Percentiles rank a stretch among this genome's conserved stretches.
Evolutionary conservation across 2,329 filamentous ascomycete species (phyloP).

Genomic region (Emmonsia crescens): DNA sequence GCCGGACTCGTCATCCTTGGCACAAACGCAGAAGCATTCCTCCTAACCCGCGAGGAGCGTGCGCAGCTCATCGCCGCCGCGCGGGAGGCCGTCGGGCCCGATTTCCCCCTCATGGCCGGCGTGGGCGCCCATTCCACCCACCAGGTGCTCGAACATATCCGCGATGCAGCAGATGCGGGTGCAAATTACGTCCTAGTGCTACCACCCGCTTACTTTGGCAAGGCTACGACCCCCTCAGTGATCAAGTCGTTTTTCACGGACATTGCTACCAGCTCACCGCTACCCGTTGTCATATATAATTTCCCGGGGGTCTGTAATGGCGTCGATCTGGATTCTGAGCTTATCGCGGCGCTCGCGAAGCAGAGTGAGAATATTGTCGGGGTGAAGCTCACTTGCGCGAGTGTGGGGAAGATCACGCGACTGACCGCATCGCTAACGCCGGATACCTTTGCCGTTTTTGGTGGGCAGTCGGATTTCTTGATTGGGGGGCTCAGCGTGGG

Average conservation of each 20-base stretch:
- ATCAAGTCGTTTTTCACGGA: slow-evolving; percentile 51
- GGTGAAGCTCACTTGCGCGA: slow-evolving; percentile 55
- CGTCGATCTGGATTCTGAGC: slow-evolving; percentile 56
- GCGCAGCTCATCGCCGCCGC: slow-evolving; percentile 47
- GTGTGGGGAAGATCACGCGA: slow-evolving; percentile 50
- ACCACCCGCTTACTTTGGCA: slow-evolving; percentile 55
- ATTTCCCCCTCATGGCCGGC: slow-evolving; percentile 52
- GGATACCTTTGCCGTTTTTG: slow-evolving; percentile 55
- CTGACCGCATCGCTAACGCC: slow-evolving; percentile 43
- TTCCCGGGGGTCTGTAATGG: slow-evolving; percentile 60
- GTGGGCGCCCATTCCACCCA: slow-evolving; percentile 54
- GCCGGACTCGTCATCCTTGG: slow-evolving; percentile 45
- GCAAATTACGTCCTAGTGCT: slow-evolving; percentile 53
- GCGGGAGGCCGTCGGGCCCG: slow-evolving; percentile 41
- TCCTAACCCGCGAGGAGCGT: slow-evolving; percentile 50
- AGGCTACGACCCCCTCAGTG: slow-evolving; percentile 47
- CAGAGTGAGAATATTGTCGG: slow-evolving; percentile 46
- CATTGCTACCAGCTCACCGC: slow-evolving; percentile 40
- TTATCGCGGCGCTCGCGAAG: slow-evolving; percentile 44
- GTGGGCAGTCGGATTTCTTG: slow-evolving; percentile 63
- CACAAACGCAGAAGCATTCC: slow-evolving; percentile 47
- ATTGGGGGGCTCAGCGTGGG: slow-evolving; percentile 45
- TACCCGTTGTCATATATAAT: slow-evolving; percentile 57
- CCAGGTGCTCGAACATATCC: slow-evolving; percentile 50
- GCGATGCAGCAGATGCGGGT: slow-evolving; percentile 49